Conservation (phyloP, 352 stramenopile genomes). For the Phytopythium delawarense region DNA sequence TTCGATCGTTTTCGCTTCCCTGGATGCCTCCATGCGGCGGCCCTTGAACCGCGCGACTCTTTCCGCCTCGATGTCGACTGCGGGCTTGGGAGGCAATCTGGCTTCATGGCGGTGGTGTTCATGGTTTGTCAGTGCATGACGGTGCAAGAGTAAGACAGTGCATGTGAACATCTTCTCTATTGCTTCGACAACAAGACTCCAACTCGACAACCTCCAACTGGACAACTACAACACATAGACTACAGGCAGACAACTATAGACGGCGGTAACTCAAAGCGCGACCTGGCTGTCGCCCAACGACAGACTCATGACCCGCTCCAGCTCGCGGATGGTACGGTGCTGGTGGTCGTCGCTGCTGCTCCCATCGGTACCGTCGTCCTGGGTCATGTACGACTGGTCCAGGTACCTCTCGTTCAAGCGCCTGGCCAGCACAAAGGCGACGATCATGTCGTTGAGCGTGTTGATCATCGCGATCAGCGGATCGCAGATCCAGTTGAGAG, state of each 20-base stretch:
- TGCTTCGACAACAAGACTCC: not conserved
- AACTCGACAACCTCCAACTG: not conserved
- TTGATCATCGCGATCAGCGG: conserved; percentile 52
- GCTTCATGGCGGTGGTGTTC: no score
- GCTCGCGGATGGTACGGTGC: conserved; percentile 4
- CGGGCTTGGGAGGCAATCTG: no score
- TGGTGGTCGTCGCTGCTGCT: conserved; percentile 1
- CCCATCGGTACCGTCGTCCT: conserved; percentile 1
- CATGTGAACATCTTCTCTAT: not conserved
- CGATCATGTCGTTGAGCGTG: conserved; percentile 43
- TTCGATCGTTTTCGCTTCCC: not conserved
- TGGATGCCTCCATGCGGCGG: not conserved
- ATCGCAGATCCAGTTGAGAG: conserved; percentile 55
- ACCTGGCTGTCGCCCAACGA: conserved; percentile 7
- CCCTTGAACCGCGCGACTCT: not conserved
- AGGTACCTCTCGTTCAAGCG: conserved; percentile 34
- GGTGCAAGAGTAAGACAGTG: not conserved
- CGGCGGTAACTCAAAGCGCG: not conserved
- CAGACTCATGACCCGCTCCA: conserved; percentile 6
- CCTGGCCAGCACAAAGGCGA: conserved; percentile 45
- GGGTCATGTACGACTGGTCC: conserved; percentile 7
- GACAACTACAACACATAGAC: not conserved
- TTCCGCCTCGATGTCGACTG: not conserved
- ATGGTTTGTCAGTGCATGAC: no score
- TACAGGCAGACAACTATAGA: no score